A percentile compares a stretch with the other conserved stretches of the same genome.
These are phyloP conservation scores for Globisporangium viniferum DNA, from an alignment of 352 stramenopile genomes.

Conservation along the genomic window DNA sequence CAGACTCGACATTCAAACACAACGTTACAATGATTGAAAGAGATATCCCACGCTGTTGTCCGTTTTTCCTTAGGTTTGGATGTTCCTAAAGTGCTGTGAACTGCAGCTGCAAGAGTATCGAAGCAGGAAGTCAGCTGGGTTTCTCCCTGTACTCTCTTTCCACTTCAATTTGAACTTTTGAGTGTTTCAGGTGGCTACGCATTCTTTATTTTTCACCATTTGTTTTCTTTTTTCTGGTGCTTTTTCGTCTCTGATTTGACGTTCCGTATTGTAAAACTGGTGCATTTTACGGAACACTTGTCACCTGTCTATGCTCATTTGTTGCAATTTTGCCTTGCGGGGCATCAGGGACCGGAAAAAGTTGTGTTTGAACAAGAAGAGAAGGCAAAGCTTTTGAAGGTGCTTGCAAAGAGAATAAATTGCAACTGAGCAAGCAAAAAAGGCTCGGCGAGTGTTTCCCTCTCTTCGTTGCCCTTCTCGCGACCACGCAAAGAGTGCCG, in stretches of 20 bases:
- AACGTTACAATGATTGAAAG: no score
- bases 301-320: background rate
- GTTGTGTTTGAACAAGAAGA: background rate
- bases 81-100: no score
- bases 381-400: background rate
- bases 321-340: background rate
- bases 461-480: background rate
- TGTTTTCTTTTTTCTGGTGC: background rate
- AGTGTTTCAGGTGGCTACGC: no score
- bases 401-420: background rate
- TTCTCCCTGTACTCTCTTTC: no score
- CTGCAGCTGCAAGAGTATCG: no score
- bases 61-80: no score
- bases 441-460: background rate
- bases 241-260: background rate
- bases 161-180: no score
- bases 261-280: background rate
- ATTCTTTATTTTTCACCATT: no score
- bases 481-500: background rate
- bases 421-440: background rate
- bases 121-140: no score
- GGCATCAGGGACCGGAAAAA: background rate
- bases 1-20: no score
- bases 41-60: no score
- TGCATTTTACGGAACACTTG: background rate